phyloP scores from a whole-genome alignment of 108 stramenopile species.

The Skeletonema tropicum region DNA sequence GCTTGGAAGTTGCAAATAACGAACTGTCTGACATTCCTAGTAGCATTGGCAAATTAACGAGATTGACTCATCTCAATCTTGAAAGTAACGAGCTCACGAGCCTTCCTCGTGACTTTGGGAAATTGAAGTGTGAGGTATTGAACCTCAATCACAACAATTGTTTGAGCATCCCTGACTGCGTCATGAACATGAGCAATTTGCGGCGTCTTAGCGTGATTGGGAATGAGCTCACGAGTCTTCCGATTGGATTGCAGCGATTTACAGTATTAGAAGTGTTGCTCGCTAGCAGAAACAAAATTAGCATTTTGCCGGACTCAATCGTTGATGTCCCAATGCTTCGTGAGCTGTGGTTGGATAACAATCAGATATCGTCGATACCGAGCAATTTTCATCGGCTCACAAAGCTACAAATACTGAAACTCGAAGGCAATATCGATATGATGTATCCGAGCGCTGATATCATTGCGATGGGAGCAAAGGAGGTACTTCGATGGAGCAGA shows the following conservation, averaged over 20 bases:
- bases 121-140: conserved; percentile 24
- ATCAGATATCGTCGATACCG: conserved; percentile 39
- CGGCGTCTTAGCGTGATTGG: conserved; percentile 22
- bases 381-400: conserved; percentile 43
- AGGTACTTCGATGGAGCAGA: conserved; percentile 51
- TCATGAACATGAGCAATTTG: conserved; percentile 21
- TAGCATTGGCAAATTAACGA: conserved; percentile 26
- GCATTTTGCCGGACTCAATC: conserved; percentile 38
- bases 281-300: conserved; percentile 42
- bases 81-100: conserved; percentile 40
- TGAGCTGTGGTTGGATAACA: conserved; percentile 51
- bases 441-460: conserved; percentile 43
- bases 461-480: conserved; percentile 35
- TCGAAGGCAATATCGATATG: conserved; percentile 50
- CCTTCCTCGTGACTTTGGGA: conserved; percentile 25
- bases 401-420: conserved; percentile 32
- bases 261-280: conserved; percentile 19
- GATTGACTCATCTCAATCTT: conserved; percentile 30
- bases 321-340: conserved; percentile 26
- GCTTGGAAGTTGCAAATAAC: conserved; percentile 41
- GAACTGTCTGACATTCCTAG: conserved; percentile 31
- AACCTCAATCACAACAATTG: conserved; percentile 40
- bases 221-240: conserved; percentile 21
- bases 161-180: conserved; percentile 22
- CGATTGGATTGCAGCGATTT: conserved; percentile 13